These are phyloP conservation scores for Coelastrella sp. DNA, from an alignment of 139 green algal genomes.

Conservation along the genomic window DNA sequence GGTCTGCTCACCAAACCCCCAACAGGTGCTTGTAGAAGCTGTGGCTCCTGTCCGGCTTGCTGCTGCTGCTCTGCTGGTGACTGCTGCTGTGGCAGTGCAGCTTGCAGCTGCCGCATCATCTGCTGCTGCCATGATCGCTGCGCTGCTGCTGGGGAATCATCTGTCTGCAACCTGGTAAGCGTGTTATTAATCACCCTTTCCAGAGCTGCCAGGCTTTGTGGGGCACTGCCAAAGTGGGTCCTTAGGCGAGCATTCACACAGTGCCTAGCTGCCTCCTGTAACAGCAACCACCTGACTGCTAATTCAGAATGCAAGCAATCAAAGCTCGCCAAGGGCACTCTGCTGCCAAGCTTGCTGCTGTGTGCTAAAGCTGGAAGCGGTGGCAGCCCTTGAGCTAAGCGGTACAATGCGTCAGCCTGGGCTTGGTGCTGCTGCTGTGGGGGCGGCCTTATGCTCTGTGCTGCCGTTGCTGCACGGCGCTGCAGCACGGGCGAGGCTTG, in stretches of 20 bases:
- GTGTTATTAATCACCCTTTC: conserved; percentile 66
- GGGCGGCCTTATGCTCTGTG: not conserved
- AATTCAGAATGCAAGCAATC: not conserved
- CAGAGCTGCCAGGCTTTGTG: conserved; percentile 78
- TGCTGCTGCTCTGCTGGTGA: conserved; percentile 9
- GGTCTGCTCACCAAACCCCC: not conserved
- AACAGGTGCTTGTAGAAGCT: conserved; percentile 32
- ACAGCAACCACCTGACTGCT: conserved; percentile 49
- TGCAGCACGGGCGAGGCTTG: conserved; percentile 49
- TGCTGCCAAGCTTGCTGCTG: conserved; percentile 11
- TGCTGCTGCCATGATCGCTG: conserved; percentile 16
- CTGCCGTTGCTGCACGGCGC: not conserved
- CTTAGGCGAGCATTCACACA: conserved; percentile 65
- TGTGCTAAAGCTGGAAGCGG: not conserved
- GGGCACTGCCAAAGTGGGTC: conserved; percentile 77
- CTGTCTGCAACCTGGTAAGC: not conserved
- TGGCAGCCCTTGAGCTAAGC: not conserved
- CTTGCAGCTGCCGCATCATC: conserved; percentile 22
- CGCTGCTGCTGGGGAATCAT: not conserved
- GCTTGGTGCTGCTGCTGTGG: not conserved
- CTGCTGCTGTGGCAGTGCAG: conserved; percentile 40
- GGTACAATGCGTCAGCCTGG: not conserved
- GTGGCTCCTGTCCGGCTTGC: conserved; percentile 23
- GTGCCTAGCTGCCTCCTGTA: conserved; percentile 69
- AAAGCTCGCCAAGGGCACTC: not conserved